A percentile compares a stretch with the other conserved stretches of the same genome.
Evolutionary conservation across 768 basidiomycete species (phyloP).

Genomic region (Mycena galericulata): DNA sequence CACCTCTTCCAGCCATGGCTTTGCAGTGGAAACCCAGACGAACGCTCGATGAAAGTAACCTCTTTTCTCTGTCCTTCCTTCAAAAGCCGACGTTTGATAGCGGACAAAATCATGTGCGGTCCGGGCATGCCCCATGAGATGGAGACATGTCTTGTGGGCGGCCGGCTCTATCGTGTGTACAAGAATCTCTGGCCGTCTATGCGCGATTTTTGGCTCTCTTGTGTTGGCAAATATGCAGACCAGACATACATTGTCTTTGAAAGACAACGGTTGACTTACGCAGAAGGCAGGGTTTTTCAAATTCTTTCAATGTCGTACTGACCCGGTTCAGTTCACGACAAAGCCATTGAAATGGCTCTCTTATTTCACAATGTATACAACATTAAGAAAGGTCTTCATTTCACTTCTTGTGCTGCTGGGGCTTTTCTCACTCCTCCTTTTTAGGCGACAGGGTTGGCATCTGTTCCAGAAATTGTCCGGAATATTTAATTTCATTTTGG

Average conservation of each 20-base stretch:
- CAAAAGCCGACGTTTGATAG: constrained; percentile 41
- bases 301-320: constrained; percentile 40
- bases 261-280: constrained; percentile 55
- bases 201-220: constrained; percentile 60
- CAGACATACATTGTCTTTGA: constrained; percentile 65
- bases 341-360: constrained; percentile 51
- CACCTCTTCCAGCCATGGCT: constrained; percentile 46
- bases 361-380: constrained; percentile 53
- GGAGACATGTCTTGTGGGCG: constrained; percentile 57
- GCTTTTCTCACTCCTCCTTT: constrained; percentile 11
- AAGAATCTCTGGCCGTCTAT: constrained; percentile 63
- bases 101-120: constrained; percentile 58
- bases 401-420: not conserved
- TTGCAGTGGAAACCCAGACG: constrained; percentile 52
- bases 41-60: constrained; percentile 56
- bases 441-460: constrained; percentile 70
- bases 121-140: constrained; percentile 51
- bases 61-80: constrained; percentile 1
- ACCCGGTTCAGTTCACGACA: constrained; percentile 17
- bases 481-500: constrained; percentile 72
- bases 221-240: constrained; percentile 30
- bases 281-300: constrained; percentile 41
- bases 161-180: constrained; percentile 59
- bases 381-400: constrained; percentile 56
- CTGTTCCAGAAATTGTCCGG: constrained; percentile 71